Percentiles rank a stretch among this genome's conserved stretches.
Conservation (phyloP, 495 filamentous ascomycete species). For the Penicillium silybi region DNA sequence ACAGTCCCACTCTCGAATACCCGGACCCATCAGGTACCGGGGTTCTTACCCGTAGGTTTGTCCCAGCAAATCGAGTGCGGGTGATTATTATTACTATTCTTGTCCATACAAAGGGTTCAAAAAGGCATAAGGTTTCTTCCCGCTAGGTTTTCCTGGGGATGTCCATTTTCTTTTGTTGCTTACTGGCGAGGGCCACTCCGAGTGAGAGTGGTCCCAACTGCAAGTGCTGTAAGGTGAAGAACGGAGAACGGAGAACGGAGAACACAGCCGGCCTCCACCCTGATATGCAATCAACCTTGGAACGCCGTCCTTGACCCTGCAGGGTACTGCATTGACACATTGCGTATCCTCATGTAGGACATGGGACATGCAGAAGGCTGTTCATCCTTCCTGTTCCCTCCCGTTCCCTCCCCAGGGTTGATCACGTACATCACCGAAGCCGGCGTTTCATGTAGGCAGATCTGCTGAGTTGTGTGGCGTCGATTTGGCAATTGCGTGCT, state of each 20-base stretch:
- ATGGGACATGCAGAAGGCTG: slow-evolving; percentile 1
- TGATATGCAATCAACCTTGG: too few species aligned
- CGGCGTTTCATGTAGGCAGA: slow-evolving; percentile 19
- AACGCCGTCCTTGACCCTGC: too few species aligned
- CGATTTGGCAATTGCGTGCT: slow-evolving; percentile 17
- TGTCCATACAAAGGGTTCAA: background rate
- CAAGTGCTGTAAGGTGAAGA: background rate
- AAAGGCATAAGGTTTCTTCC: background rate
- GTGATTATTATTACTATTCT: background rate
- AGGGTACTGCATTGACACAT: slow-evolving; percentile 14
- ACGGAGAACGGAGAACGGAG: slow-evolving; percentile 6
- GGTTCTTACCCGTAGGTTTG: slow-evolving; percentile 15
- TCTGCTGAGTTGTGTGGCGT: slow-evolving; percentile 17
- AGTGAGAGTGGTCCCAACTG: background rate
- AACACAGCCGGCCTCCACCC: slow-evolving; percentile 14
- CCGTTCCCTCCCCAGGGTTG: slow-evolving; percentile 10
- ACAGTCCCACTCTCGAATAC: slow-evolving; percentile 1
- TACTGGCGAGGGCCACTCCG: background rate
- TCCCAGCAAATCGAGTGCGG: slow-evolving; percentile 9
- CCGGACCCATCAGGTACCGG: slow-evolving; percentile 16
- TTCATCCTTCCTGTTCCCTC: slow-evolving; percentile 5
- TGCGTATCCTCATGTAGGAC: slow-evolving; percentile 18
- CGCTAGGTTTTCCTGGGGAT: slow-evolving; percentile 1
- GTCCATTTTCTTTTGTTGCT: background rate
- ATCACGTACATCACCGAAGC: slow-evolving; percentile 20